Base-by-base conservation (phyloP, 371 early-diverging fungal genomes). In the Dichotomocladium elegans region DNA sequence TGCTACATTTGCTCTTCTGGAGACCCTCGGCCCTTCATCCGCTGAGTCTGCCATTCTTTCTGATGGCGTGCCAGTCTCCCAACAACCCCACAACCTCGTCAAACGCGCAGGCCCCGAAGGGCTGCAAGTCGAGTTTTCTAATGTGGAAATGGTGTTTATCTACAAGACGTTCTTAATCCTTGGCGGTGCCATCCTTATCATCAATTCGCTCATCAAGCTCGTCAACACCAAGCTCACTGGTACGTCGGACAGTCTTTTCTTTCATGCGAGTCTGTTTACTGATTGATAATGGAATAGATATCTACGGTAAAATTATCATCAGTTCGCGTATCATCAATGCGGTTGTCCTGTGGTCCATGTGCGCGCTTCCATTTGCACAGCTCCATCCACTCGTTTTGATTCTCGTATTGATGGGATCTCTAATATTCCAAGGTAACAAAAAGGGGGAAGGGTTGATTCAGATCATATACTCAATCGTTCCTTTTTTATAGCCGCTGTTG, bases 151-250 rank as follows among this genome's bases (percentile, higher is more conserved):
- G 19, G 63, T 65, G 7, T 77, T 77, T 47, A 61, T 77, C 3
- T 77, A 77, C 50, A 77, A 77, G 52, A 69, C 66, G 4, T 73
- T 77, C 21, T 53, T 77, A 25, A 77, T 77, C 17, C 65, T 56
- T 53, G 77, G 72, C 41, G 77, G 77, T 12, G 27, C 61, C 11
- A 69, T 77, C 33, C 44, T 77, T n/a, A 54, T 69, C 1, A 49
- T 77, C 30, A 77, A 77, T 33, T 71, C 77, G 1, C 25, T 77
- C 26, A 77, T 77, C 33, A 77, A 77, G 53, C 51, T 72, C 11
- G 51, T 77, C 4, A 73, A 77, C 19, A 77, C 74, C 4, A 66
- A 58, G 42, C 25, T 77, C 15, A 37, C 68, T 25, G 73, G 76
- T 71, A 53, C 31, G 40, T 17, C 15, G 19, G 19, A 28, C 29